Conservation (phyloP, 176 grass and related monocot genomes). For the Saccharum spontaneum region DNA sequence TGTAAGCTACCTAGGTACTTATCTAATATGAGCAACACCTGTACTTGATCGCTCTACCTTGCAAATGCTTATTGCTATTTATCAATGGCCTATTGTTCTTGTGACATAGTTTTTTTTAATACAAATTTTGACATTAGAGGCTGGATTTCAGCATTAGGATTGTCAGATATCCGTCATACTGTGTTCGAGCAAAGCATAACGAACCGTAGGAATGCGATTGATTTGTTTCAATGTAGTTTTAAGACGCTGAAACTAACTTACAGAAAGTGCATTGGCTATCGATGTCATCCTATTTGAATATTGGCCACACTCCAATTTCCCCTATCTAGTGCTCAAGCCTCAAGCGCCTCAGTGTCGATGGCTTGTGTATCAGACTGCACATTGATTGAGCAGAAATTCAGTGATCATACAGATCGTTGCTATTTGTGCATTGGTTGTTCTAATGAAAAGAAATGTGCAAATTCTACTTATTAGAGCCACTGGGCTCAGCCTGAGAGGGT, state of each 20-base stretch:
- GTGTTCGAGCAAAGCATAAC: neutral
- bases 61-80: neutral
- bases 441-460: too few species aligned
- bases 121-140: neutral
- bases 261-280: neutral
- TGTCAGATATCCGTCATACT: neutral
- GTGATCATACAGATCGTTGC: too few species aligned
- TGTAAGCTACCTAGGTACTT: neutral
- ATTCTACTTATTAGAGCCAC: too few species aligned
- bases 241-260: neutral
- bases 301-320: neutral
- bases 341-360: neutral
- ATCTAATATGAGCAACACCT: conserved; percentile 9
- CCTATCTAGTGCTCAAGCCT: neutral
- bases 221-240: neutral
- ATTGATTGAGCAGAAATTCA: neutral
- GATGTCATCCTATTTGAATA: neutral
- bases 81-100: neutral
- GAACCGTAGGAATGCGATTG: neutral
- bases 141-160: neutral
- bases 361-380: too few species aligned
- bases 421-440: too few species aligned
- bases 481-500: too few species aligned
- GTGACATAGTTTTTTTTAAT: neutral
- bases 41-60: neutral